A percentile compares a stretch with the other conserved stretches of the same genome.
phyloP scores from a whole-genome alignment of 306 rosid genomes.

The Calophaca sinica region DNA sequence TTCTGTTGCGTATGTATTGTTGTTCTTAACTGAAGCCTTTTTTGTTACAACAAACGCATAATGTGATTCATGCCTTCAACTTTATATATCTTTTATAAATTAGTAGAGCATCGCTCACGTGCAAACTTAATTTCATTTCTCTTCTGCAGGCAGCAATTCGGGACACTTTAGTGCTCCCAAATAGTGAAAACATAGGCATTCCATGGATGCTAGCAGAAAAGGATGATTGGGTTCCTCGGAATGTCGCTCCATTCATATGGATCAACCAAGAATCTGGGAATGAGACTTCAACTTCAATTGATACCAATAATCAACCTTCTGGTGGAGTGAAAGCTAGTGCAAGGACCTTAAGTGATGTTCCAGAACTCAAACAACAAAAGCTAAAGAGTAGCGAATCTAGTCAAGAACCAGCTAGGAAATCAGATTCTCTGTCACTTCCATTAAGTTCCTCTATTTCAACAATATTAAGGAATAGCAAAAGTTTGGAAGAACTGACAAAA shows the following conservation, averaged over 20 bases:
- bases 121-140: constrained; percentile 46
- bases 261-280: constrained; percentile 62
- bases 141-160: constrained; percentile 70
- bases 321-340: constrained; percentile 50
- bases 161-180: constrained; percentile 86
- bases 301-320: constrained; percentile 47
- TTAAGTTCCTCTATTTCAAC: constrained; percentile 40
- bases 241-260: constrained; percentile 85
- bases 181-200: constrained; percentile 68
- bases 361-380: no score
- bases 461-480: constrained; percentile 45
- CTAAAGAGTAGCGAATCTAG: constrained; percentile 38
- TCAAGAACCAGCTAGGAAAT: constrained; percentile 53
- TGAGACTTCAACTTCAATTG: constrained; percentile 53
- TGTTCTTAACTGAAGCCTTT: no score
- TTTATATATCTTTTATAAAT: constrained; percentile 3
- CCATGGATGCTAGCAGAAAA: constrained; percentile 95
- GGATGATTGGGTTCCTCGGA: constrained; percentile 84
- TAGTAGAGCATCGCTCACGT: background rate
- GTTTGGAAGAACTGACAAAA: constrained; percentile 53
- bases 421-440: constrained; percentile 45
- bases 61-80: constrained; percentile 4
- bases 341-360: no score
- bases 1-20: no score
- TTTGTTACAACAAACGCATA: no score